phyloP scores from a whole-genome alignment of 1,284 basidiomycete species.

The Tilletia indica region DNA sequence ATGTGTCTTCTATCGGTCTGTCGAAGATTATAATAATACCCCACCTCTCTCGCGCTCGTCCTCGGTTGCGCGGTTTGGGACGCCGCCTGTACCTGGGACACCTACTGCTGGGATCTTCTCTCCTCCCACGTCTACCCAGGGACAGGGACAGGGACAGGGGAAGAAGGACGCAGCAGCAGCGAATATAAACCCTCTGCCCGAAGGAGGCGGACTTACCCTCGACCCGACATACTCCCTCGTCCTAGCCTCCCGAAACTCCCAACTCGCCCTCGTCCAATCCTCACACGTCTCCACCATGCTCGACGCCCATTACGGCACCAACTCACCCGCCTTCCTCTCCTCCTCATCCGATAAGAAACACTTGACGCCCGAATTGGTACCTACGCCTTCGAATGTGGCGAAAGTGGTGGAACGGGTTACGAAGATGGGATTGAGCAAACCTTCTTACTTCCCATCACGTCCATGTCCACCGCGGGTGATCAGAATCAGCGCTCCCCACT shows the following conservation, averaged over 20 bases:
- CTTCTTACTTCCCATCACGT: conserved; percentile 62
- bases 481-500: conserved; percentile 72
- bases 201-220: conserved; percentile 23
- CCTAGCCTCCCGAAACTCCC: conserved; percentile 46
- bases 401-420: neutral
- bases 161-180: conserved; percentile 32
- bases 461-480: conserved; percentile 89
- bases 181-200: conserved; percentile 46
- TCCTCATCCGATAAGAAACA: conserved; percentile 4
- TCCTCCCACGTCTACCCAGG: no score
- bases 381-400: conserved; percentile 9
- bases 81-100: conserved; percentile 18
- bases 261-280: conserved; percentile 47
- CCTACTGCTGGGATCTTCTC: no score
- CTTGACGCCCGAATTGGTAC: neutral
- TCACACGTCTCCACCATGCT: conserved; percentile 49
- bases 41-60: conserved; percentile 40
- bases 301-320: conserved; percentile 39
- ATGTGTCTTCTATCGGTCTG: conserved; percentile 52
- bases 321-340: conserved; percentile 40
- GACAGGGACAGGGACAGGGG: conserved; percentile 27
- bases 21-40: conserved; percentile 43
- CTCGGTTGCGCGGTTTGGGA: conserved; percentile 27
- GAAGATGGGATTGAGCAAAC: conserved; percentile 19
- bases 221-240: conserved; percentile 44